Conservation (phyloP, 163 green algal species). For the Scenedesmus sp. region DNA sequence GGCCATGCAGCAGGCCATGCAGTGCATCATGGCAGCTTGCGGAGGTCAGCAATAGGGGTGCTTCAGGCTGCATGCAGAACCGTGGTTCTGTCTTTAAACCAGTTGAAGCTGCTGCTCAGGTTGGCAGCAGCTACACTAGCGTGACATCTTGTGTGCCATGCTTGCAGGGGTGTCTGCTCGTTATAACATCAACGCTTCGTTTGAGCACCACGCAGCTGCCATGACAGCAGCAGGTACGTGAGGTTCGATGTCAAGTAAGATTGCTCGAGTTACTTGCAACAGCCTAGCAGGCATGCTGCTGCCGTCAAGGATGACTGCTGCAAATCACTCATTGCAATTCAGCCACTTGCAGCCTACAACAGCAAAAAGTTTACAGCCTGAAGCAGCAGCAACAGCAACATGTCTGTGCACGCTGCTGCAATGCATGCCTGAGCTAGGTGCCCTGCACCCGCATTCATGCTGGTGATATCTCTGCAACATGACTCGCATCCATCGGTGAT, state of each 20-base stretch:
- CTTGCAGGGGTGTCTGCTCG: conserved; percentile 60
- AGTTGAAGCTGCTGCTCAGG: not conserved
- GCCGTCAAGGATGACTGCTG: too few relatives aligned
- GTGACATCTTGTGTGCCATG: not conserved
- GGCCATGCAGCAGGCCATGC: too few relatives aligned
- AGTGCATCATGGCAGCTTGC: not conserved
- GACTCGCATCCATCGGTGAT: not conserved
- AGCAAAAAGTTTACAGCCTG: too few relatives aligned
- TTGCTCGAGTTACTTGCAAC: too few relatives aligned
- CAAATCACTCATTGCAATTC: too few relatives aligned
- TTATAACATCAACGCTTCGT: conserved; percentile 58
- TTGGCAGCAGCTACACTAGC: not conserved
- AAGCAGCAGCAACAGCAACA: too few relatives aligned
- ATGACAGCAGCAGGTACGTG: conserved; percentile 27
- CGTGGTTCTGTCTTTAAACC: not conserved
- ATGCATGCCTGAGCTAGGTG: too few relatives aligned
- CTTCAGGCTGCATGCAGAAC: not conserved
- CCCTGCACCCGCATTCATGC: not conserved
- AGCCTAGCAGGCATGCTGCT: too few relatives aligned
- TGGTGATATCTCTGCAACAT: too few relatives aligned
- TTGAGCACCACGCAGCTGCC: conserved; percentile 51
- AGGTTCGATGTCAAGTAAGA: too few relatives aligned
- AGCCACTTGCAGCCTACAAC: not conserved
- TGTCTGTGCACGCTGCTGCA: too few relatives aligned
- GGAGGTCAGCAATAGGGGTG: not conserved